Conservation (phyloP, 2,329 filamentous ascomycete genomes). For the Ustulina deusta region DNA sequence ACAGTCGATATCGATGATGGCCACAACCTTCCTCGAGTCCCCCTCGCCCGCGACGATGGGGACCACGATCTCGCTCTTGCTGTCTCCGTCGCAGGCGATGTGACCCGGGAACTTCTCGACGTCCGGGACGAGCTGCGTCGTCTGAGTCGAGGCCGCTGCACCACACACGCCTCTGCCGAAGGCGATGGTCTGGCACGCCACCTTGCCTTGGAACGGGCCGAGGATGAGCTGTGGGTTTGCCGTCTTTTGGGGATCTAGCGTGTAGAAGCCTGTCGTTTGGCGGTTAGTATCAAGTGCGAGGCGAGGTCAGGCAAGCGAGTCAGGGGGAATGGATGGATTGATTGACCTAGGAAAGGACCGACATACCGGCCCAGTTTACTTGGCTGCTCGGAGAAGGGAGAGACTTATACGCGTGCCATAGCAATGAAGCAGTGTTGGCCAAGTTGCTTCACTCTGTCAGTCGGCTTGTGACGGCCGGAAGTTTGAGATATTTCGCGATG, state of each 20-base stretch:
- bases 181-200: slow-evolving; percentile 81
- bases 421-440: slow-evolving; percentile 77
- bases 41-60: slow-evolving; percentile 66
- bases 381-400: slow-evolving; percentile 72
- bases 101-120: slow-evolving; percentile 82
- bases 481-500: background rate
- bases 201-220: slow-evolving; percentile 83
- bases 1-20: slow-evolving; percentile 85
- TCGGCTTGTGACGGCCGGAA: background rate
- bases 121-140: slow-evolving; percentile 76
- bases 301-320: slow-evolving; percentile 5
- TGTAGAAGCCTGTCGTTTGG: slow-evolving; percentile 76
- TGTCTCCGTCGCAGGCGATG: slow-evolving; percentile 83
- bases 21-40: slow-evolving; percentile 65
- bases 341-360: background rate
- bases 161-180: slow-evolving; percentile 83
- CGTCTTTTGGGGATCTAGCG: slow-evolving; percentile 64
- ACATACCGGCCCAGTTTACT: slow-evolving; percentile 81
- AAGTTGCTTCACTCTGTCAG: slow-evolving; percentile 70
- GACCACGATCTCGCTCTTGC: slow-evolving; percentile 84
- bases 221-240: slow-evolving; percentile 71
- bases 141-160: slow-evolving; percentile 68
- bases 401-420: slow-evolving; percentile 85
- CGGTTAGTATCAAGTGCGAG: slow-evolving; percentile 5
- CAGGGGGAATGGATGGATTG: background rate